These are phyloP conservation scores for Syzygium jambos DNA, from an alignment of 345 rosid species.

Conservation along the genomic window DNA sequence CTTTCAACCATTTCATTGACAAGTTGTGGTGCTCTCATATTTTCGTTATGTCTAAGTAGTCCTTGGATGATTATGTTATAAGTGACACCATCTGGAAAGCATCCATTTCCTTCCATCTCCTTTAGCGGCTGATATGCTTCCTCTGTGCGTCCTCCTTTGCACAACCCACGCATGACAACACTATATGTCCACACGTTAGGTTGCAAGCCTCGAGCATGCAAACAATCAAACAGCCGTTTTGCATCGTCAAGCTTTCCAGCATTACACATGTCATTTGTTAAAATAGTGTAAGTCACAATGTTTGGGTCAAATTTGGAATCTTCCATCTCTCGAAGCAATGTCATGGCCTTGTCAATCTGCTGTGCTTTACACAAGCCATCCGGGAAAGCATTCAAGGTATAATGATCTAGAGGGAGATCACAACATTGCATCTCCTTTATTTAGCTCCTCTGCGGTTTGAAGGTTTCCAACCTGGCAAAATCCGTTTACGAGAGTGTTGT, in stretches of 20 bases:
- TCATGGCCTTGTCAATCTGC: background rate
- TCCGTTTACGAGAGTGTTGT: background rate
- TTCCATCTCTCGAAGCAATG: background rate
- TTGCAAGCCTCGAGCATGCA: background rate
- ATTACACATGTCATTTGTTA: background rate
- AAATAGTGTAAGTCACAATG: background rate
- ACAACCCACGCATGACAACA: background rate
- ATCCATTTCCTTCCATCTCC: background rate
- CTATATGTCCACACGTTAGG: too few species aligned
- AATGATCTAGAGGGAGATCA: accelerated
- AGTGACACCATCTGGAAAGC: background rate
- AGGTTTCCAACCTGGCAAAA: background rate
- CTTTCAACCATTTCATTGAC: background rate
- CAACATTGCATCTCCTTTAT: background rate
- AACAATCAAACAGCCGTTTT: background rate
- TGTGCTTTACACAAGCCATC: background rate
- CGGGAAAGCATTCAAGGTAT: background rate
- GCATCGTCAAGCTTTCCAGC: background rate
- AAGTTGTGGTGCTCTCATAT: background rate
- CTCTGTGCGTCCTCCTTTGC: background rate
- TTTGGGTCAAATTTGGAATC: background rate
- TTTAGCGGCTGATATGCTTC: background rate
- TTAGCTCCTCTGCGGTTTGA: background rate
- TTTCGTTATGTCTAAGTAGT: background rate
- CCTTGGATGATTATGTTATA: background rate